phyloP scores from a whole-genome alignment of 2,329 filamentous ascomycete species.

The Talaromyces pinophilus region DNA sequence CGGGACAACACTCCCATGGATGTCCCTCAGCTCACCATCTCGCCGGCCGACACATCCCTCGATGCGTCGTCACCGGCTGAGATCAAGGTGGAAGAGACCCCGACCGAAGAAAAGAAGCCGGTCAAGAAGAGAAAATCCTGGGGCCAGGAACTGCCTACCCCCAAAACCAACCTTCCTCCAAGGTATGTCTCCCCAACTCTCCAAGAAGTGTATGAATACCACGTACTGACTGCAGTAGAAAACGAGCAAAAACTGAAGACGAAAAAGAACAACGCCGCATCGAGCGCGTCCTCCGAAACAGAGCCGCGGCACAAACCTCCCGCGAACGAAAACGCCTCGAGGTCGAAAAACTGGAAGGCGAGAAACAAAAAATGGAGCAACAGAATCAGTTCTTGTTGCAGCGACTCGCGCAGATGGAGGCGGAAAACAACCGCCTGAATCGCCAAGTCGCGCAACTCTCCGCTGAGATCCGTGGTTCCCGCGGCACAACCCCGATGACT shows the following conservation, averaged over 20 bases:
- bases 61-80: slow-evolving; percentile 29
- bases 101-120: slow-evolving; percentile 65
- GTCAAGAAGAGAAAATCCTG: slow-evolving; percentile 97
- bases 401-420: slow-evolving; percentile 62
- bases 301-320: slow-evolving; percentile 93
- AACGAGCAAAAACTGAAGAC: slow-evolving; percentile 97
- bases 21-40: slow-evolving; percentile 42
- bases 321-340: slow-evolving; percentile 88
- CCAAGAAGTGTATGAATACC: background rate
- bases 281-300: slow-evolving; percentile 94
- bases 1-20: slow-evolving; percentile 35
- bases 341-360: slow-evolving; percentile 76
- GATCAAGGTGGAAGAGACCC: slow-evolving; percentile 27
- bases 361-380: slow-evolving; percentile 66
- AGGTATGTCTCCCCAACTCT: slow-evolving; percentile 54
- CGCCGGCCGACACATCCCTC: slow-evolving; percentile 44
- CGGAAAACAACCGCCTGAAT: slow-evolving; percentile 53
- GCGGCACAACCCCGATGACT: slow-evolving; percentile 42
- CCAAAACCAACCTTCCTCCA: slow-evolving; percentile 93
- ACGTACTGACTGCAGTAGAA: slow-evolving; percentile 54
- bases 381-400: slow-evolving; percentile 71
- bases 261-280: slow-evolving; percentile 98
- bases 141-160: slow-evolving; percentile 94
- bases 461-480: slow-evolving; percentile 47
- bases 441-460: slow-evolving; percentile 54